Conservation (phyloP, 2,329 filamentous ascomycete species). For the Achaetomium macrosporum region DNA sequence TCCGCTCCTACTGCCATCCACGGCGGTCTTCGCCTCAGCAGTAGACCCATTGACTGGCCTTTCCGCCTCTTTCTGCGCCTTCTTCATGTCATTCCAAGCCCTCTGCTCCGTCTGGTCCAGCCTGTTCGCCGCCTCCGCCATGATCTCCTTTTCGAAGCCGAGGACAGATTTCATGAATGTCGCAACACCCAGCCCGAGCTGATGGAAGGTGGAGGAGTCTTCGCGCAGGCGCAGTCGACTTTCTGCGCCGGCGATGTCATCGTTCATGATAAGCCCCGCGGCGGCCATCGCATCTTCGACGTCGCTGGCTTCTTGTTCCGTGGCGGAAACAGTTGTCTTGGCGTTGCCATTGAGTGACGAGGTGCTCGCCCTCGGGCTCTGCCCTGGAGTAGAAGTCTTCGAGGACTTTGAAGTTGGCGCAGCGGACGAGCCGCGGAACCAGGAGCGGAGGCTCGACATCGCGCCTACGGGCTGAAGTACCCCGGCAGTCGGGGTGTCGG, state of each 20-base stretch:
- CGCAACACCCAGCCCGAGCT: conserved; percentile 73
- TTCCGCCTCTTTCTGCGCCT: conserved; percentile 59
- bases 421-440: conserved; percentile 42
- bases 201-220: conserved; percentile 79
- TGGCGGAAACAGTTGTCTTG: conserved; percentile 6
- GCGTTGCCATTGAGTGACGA: conserved; percentile 18
- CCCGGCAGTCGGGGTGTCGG: conserved; percentile 5
- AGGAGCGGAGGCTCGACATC: conserved; percentile 39
- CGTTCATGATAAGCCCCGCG: conserved; percentile 72
- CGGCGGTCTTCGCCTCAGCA: conserved; percentile 12
- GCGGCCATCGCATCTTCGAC: conserved; percentile 58
- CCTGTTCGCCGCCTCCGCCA: conserved; percentile 71
- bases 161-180: conserved; percentile 81
- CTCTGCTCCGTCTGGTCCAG: conserved; percentile 70
- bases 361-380: conserved; percentile 21
- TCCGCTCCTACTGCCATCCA: conserved; percentile 31
- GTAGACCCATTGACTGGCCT: conserved; percentile 17
- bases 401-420: conserved; percentile 25
- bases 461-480: background rate
- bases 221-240: conserved; percentile 63
- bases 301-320: conserved; percentile 43
- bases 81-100: conserved; percentile 70
- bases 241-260: conserved; percentile 83
- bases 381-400: conserved; percentile 15
- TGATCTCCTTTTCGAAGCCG: conserved; percentile 86